Evolutionary conservation across 129 eudicot species (phyloP).

Genomic region (Sambucus nigra): DNA sequence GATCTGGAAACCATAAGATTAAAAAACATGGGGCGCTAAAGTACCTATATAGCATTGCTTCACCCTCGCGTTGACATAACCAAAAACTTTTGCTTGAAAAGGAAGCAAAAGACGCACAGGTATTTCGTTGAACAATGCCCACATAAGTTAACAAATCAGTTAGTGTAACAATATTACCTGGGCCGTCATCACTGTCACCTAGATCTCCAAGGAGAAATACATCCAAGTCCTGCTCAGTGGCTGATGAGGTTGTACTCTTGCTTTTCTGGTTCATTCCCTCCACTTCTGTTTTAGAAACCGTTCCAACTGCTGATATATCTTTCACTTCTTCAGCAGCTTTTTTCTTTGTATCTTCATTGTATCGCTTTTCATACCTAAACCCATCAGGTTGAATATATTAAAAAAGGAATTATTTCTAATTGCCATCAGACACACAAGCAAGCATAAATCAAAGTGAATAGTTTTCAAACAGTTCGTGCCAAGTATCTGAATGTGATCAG

Average conservation of each 20-base stretch:
- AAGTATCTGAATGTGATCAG: too few relatives aligned
- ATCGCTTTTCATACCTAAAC: conserved; percentile 65
- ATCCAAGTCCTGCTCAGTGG: conserved; percentile 84
- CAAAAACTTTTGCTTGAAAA: not conserved
- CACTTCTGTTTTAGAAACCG: conserved; percentile 30
- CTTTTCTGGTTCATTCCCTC: conserved; percentile 32
- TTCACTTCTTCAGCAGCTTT: conserved; percentile 39
- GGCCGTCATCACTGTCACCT: conserved; percentile 92
- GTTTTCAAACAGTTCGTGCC: too few relatives aligned
- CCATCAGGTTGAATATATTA: conserved; percentile 14
- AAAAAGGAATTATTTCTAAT: conserved; percentile 1
- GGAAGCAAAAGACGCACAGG: not conserved
- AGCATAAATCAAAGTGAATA: too few relatives aligned
- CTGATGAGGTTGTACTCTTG: conserved; percentile 39
- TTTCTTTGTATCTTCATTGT: conserved; percentile 51
- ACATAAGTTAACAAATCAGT: not conserved
- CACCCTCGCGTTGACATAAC: too few relatives aligned
- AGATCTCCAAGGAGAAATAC: conserved; percentile 91
- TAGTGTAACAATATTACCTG: conserved; percentile 41
- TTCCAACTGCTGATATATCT: conserved; percentile 30
- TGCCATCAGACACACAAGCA: not conserved
- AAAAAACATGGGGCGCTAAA: too few relatives aligned
- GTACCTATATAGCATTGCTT: too few relatives aligned
- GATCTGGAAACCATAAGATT: too few relatives aligned
- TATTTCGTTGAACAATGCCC: not conserved